Conservation (phyloP, 148 eudicot species). For the Rhododendron ovatum region DNA sequence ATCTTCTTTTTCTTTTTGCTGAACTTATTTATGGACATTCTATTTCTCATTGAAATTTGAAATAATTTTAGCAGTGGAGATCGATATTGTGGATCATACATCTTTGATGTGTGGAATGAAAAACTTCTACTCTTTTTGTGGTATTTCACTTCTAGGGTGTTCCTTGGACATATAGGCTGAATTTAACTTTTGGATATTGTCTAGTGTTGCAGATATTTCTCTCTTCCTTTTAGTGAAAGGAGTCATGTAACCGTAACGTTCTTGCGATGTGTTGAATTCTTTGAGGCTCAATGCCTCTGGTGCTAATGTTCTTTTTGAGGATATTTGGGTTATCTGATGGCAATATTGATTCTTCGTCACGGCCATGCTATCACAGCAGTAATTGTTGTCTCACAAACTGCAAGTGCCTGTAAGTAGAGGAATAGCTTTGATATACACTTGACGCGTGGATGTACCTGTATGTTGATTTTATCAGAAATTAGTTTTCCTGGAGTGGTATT, state of each 20-base stretch:
- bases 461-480: background rate
- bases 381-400: constrained; percentile 27
- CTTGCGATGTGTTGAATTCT: constrained; percentile 49
- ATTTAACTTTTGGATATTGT: background rate
- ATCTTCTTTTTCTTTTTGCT: background rate
- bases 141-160: background rate
- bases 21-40: background rate
- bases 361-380: constrained; percentile 40
- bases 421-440: background rate
- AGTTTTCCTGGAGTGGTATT: background rate
- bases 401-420: constrained; percentile 53
- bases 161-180: background rate
- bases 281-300: constrained; percentile 48
- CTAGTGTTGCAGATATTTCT: background rate
- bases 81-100: background rate
- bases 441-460: background rate
- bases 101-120: background rate
- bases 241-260: constrained; percentile 18
- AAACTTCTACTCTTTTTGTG: background rate
- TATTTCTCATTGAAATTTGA: background rate
- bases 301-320: constrained; percentile 37
- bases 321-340: constrained; percentile 45
- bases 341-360: constrained; percentile 13
- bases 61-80: background rate
- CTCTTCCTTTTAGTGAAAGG: background rate